Evolutionary conservation across 257 asterid species (phyloP).

Genomic region (Gentiana macrophylla): DNA sequence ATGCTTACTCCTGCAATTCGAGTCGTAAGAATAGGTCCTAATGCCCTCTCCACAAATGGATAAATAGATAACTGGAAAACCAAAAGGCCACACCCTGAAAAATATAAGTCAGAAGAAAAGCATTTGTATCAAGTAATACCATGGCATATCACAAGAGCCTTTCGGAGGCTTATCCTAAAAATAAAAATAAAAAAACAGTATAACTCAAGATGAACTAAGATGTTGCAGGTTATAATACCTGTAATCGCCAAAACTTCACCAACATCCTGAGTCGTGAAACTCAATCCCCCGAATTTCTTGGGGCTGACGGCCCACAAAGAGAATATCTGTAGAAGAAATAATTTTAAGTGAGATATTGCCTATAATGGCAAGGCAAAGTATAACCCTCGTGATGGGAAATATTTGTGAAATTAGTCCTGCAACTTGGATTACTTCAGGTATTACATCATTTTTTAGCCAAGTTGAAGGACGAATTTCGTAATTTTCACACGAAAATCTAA

Average conservation of each 20-base stretch:
- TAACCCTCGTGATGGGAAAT: no score
- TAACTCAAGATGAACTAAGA: no score
- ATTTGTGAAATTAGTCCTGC: no score
- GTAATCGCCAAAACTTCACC: constrained; percentile 74
- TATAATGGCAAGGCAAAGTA: background rate
- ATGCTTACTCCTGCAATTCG: constrained; percentile 65
- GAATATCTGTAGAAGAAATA: constrained; percentile 43
- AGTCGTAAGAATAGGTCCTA: constrained; percentile 52
- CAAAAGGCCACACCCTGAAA: constrained; percentile 64
- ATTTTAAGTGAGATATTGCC: background rate
- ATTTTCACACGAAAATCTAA: no score
- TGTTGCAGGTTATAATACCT: constrained; percentile 24
- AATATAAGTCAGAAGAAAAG: background rate
- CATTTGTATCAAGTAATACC: no score
- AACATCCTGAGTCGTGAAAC: constrained; percentile 50
- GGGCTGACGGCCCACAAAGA: constrained; percentile 90
- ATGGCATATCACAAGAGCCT: no score
- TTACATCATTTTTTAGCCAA: no score
- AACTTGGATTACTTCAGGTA: no score
- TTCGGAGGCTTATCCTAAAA: no score
- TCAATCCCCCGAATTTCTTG: constrained; percentile 57
- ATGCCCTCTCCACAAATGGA: constrained; percentile 37
- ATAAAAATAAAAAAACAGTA: background rate
- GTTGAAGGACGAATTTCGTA: no score
- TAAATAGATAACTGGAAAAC: constrained; percentile 62